Evolutionary conservation across 2,329 filamentous ascomycete genomes (phyloP).

Genomic region (Monilinia fructicola): DNA sequence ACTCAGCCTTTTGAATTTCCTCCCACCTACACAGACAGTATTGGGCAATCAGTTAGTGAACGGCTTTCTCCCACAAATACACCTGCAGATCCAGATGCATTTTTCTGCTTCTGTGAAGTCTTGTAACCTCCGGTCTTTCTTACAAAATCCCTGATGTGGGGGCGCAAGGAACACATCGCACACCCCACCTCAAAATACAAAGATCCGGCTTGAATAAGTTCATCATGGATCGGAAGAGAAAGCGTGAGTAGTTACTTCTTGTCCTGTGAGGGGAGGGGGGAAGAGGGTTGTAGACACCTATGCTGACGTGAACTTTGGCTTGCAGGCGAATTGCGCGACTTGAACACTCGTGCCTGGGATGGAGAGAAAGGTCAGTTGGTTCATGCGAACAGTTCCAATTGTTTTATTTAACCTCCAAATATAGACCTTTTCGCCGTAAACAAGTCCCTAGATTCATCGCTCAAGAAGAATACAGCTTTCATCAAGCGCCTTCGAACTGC

Average conservation of each 20-base stretch:
- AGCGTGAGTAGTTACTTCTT: slow-evolving; percentile 49
- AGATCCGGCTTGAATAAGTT: slow-evolving; percentile 30
- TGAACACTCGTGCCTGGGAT: slow-evolving; percentile 86
- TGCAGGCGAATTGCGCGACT: slow-evolving; percentile 81
- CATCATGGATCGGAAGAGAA: slow-evolving; percentile 63
- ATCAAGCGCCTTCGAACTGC: slow-evolving; percentile 94
- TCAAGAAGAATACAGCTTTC: slow-evolving; percentile 98
- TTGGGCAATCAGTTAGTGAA: slow-evolving; percentile 11
- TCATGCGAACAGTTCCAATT: slow-evolving; percentile 7
- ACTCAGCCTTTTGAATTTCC: not conserved
- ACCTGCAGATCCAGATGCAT: slow-evolving; percentile 41
- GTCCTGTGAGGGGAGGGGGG: not conserved
- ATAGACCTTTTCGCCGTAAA: slow-evolving; percentile 51
- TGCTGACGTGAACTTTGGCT: slow-evolving; percentile 29
- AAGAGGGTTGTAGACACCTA: slow-evolving; percentile 7
- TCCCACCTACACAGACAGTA: not conserved
- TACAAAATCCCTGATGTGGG: slow-evolving; percentile 42
- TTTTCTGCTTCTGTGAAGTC: slow-evolving; percentile 38
- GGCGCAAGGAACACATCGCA: slow-evolving; percentile 36
- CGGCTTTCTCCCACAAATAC: not conserved
- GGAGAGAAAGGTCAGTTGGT: slow-evolving; percentile 73
- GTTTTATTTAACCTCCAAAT: slow-evolving; percentile 27
- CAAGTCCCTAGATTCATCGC: slow-evolving; percentile 82
- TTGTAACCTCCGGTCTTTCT: slow-evolving; percentile 38
- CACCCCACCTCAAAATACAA: slow-evolving; percentile 30